Evolutionary conservation across 805 yeast genomes (phyloP), one percentile per base, ranked within the genome.

Genomic region (Ogataea pignaliae): DNA sequence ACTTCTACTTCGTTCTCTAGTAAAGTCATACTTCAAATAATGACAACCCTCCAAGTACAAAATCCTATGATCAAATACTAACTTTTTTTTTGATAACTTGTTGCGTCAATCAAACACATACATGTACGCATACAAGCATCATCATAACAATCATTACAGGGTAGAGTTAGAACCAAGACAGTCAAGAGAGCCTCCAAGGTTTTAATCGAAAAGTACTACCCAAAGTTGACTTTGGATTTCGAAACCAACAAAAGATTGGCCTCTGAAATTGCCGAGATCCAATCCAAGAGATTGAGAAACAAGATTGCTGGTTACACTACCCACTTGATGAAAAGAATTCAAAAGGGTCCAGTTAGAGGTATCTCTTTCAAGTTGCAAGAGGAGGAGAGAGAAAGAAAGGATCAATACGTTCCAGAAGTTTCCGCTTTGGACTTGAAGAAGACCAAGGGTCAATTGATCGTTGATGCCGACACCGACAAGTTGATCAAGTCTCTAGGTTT

Each of bases 241-340:
- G 97, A 93, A 83, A 88, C 95, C 86, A 93, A 93, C 97, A 93
- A 93, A 85, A 91, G 99, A 82, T 84, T 95, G 73, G 85, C 97
- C 67, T 85, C 88, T 68, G 97, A 95, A 78, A 90, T 93, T 67
- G 99, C 99, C 63, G 90, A 87, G 75, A 95, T 93, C 72, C 97
- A 91, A 76, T 88, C 99, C 69, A 93, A 93, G 86, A 88, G 99
- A 80, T 86, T 93, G 76, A 93, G 99, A 83, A 93, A 93, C 93
- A 93, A 93, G 88, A 95, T 93, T 69, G 99, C 99, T 73, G 99
- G 99, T 75, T 93, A 91, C 96, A 93, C 99, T 77, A 93, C 99
- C 70, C 99, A 93, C 78, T 85, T 93, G 76, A 95, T 93, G 99
- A 93, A 88, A 84, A 90, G 99, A 83, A 93, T 93, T 72, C 98